These are phyloP conservation scores for Tylopilus vinaceipallidus DNA, from an alignment of 768 basidiomycete genomes.

Conservation along the genomic window DNA sequence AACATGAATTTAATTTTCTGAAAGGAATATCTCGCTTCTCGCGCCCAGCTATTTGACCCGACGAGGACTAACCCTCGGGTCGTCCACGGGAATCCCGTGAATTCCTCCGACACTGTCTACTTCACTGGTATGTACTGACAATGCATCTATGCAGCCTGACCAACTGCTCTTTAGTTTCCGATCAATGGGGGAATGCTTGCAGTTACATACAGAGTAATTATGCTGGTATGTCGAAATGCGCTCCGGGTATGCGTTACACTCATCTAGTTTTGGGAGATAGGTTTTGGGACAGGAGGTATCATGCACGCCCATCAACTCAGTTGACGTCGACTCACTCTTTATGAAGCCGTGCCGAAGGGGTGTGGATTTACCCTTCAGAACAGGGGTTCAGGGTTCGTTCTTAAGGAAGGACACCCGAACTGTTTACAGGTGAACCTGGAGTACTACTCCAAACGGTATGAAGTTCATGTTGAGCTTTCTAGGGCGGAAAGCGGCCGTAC, in stretches of 20 bases:
- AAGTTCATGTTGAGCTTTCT: background rate
- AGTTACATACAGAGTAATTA: constrained; percentile 91
- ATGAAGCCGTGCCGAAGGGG: constrained; percentile 79
- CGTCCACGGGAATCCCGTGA: constrained; percentile 74
- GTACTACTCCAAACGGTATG: background rate
- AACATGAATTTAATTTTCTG: background rate
- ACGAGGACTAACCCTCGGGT: constrained; percentile 61
- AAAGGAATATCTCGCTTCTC: constrained; percentile 78
- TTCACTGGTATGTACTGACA: constrained; percentile 64
- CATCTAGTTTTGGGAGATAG: constrained; percentile 33
- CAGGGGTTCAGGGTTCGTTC: constrained; percentile 80
- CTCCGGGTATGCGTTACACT: background rate
- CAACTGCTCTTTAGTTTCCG: constrained; percentile 52
- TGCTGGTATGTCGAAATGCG: constrained; percentile 47
- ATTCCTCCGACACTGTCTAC: constrained; percentile 92
- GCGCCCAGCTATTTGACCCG: constrained; percentile 80
- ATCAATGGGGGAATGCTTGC: constrained; percentile 88
- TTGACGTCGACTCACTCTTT: constrained; percentile 5
- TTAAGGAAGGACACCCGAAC: constrained; percentile 84
- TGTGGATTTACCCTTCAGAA: constrained; percentile 98
- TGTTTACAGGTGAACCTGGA: constrained; percentile 55
- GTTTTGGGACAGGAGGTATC: constrained; percentile 86
- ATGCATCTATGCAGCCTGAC: background rate
- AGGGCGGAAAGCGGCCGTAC: constrained; percentile 85
- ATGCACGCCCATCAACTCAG: background rate